A percentile compares a stretch with the other conserved stretches of the same genome.
Evolutionary conservation across 1,139 yeast species (phyloP).

Genomic region (Protomyces macrosporus): DNA sequence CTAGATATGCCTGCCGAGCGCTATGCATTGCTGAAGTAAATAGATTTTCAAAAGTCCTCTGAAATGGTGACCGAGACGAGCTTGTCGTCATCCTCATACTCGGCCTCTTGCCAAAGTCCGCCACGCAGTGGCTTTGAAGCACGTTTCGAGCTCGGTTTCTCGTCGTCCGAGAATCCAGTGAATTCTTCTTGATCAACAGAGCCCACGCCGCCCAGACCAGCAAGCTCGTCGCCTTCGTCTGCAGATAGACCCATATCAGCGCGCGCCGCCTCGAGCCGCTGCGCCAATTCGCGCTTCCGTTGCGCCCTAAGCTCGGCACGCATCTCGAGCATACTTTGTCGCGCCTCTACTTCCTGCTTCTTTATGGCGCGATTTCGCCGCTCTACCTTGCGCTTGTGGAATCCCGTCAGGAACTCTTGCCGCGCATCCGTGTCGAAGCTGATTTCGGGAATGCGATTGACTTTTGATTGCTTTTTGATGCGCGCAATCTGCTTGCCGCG

Average conservation of each 20-base stretch:
- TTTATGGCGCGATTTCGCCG: constrained; percentile 82
- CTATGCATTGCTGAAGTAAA: not conserved
- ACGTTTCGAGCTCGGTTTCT: not conserved
- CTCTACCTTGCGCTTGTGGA: constrained; percentile 85
- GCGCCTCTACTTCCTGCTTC: constrained; percentile 67
- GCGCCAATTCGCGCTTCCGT: constrained; percentile 59
- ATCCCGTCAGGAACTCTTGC: constrained; percentile 78
- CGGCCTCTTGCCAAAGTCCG: constrained; percentile 12
- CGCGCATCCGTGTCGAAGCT: constrained; percentile 24
- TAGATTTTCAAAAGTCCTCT: not conserved
- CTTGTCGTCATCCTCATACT: constrained; percentile 28
- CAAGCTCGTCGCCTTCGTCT: constrained; percentile 32
- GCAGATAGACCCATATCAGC: constrained; percentile 32
- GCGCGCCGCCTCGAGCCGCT: constrained; percentile 55
- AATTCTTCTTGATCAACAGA: constrained; percentile 36
- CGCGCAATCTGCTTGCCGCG: constrained; percentile 17
- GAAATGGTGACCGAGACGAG: constrained; percentile 20
- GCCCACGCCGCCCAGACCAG: constrained; percentile 32
- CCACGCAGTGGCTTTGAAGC: not conserved
- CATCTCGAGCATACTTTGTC: constrained; percentile 69
- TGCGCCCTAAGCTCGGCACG: constrained; percentile 61
- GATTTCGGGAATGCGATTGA: constrained; percentile 14
- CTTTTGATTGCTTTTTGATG: constrained; percentile 3
- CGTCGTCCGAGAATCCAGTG: constrained; percentile 38
- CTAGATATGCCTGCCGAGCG: not conserved